phyloP scores from a whole-genome alignment of 371 early-diverging fungal species.

The Syncephalastrum monosporum region DNA sequence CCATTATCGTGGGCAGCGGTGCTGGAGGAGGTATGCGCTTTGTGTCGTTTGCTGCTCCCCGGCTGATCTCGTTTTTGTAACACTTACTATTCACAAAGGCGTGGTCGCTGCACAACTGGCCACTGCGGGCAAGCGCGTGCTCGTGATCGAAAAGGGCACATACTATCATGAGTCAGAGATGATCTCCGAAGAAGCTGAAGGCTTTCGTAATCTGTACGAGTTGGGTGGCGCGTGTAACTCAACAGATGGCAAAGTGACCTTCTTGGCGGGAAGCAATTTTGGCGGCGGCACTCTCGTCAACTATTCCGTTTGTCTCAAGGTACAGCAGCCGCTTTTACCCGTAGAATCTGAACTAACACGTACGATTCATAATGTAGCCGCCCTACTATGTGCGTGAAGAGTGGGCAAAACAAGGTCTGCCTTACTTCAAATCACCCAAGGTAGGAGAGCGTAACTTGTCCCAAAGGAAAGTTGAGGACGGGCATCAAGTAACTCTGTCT shows the following conservation, averaged over 20 bases:
- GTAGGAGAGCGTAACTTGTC: conserved; percentile 1
- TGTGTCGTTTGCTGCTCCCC: no score
- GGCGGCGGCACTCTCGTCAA: conserved; percentile 71
- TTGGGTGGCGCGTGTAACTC: conserved; percentile 27
- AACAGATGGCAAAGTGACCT: conserved; percentile 37
- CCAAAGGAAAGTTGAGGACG: not conserved
- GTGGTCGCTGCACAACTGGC: conserved; percentile 67
- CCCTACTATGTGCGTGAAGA: conserved; percentile 67
- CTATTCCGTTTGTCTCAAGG: conserved; percentile 62
- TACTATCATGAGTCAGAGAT: conserved; percentile 56
- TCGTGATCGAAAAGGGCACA: conserved; percentile 70
- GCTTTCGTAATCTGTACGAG: conserved; percentile 48
- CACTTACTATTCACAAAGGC: conserved; percentile 4
- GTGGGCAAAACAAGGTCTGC: conserved; percentile 68
- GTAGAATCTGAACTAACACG: not conserved
- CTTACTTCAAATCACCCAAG: conserved; percentile 54
- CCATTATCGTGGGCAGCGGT: conserved; percentile 69
- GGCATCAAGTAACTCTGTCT: not conserved
- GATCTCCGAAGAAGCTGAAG: conserved; percentile 36
- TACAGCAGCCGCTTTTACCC: conserved; percentile 6
- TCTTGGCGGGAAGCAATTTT: conserved; percentile 31
- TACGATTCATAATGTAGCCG: conserved; percentile 20
- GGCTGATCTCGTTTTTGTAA: not conserved
- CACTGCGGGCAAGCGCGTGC: conserved; percentile 57
- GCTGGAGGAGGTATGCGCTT: conserved; percentile 61